phyloP scores from a whole-genome alignment of 306 rosid genomes.

The Trifolium subterraneum region DNA sequence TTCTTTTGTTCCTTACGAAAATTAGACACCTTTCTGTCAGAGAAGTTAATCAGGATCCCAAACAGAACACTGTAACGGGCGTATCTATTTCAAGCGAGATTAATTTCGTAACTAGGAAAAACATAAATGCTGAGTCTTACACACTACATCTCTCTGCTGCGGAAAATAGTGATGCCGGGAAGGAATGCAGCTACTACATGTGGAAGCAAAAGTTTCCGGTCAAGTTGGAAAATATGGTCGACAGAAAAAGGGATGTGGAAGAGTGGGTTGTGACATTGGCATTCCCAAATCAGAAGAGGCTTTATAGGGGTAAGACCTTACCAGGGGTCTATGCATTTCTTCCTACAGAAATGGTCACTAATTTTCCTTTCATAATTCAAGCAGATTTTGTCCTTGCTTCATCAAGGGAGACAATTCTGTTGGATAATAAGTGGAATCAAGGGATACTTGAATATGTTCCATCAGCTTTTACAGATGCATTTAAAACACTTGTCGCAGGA shows the following conservation, averaged over 20 bases:
- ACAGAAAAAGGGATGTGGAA: slow-evolving; percentile 61
- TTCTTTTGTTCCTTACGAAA: slow-evolving; percentile 70
- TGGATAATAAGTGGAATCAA: slow-evolving; percentile 15
- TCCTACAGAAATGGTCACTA: slow-evolving; percentile 19
- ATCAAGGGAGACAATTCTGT: slow-evolving; percentile 16
- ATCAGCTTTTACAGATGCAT: slow-evolving; percentile 60
- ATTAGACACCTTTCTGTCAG: slow-evolving; percentile 67
- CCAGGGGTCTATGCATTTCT: slow-evolving; percentile 19
- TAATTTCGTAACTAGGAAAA: slow-evolving; percentile 51
- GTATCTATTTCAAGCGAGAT: slow-evolving; percentile 64
- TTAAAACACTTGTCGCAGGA: slow-evolving; percentile 49
- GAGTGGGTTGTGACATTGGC: slow-evolving; percentile 70
- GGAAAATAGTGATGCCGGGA: slow-evolving; percentile 41
- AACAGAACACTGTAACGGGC: slow-evolving; percentile 49
- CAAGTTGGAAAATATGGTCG: slow-evolving; percentile 52
- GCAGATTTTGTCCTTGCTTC: slow-evolving; percentile 24
- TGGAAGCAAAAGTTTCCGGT: slow-evolving; percentile 29
- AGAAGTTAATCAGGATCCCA: slow-evolving; percentile 51
- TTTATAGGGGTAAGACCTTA: not conserved
- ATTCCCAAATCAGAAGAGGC: slow-evolving; percentile 37
- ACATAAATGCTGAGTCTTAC: slow-evolving; percentile 72
- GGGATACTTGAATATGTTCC: slow-evolving; percentile 26
- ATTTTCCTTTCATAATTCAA: slow-evolving; percentile 6
- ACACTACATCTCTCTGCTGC: slow-evolving; percentile 60
- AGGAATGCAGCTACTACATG: slow-evolving; percentile 2